Percentiles rank a stretch among this genome's conserved stretches.
phyloP scores from a whole-genome alignment of 2,329 filamentous ascomycete genomes.

The Exserohilum turcica region DNA sequence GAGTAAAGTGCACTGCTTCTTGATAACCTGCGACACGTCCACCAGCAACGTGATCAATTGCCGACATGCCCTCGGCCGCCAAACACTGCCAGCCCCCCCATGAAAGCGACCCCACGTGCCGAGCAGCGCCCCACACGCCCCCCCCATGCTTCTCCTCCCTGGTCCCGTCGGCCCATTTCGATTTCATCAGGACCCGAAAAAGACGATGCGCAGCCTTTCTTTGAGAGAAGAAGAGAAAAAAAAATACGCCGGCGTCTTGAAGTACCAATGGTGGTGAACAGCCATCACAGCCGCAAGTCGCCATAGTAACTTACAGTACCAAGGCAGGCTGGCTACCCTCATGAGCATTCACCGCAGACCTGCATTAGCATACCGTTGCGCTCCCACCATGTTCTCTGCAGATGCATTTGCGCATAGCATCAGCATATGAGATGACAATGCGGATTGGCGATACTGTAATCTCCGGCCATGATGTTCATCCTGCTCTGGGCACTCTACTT shows the following conservation, averaged over 20 bases:
- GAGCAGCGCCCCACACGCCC: constrained; percentile 23
- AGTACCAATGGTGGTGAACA: neutral
- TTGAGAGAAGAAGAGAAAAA: too few species aligned
- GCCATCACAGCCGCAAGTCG: too few species aligned
- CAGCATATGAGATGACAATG: too few species aligned
- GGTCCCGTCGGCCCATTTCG: neutral
- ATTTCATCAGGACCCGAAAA: neutral
- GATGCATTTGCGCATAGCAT: neutral
- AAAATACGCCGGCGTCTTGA: neutral
- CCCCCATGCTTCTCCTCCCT: constrained; percentile 1
- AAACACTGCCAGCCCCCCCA: constrained; percentile 13
- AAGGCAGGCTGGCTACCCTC: too few species aligned
- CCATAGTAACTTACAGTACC: neutral
- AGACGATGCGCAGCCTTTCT: neutral
- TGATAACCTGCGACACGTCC: constrained; percentile 20
- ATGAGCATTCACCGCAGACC: neutral
- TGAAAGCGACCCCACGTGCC: constrained; percentile 13
- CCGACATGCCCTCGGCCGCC: constrained; percentile 31
- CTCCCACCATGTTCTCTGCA: neutral
- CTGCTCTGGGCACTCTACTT: too few species aligned
- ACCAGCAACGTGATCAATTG: constrained; percentile 34
- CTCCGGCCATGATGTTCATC: too few species aligned
- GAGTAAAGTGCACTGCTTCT: constrained; percentile 8
- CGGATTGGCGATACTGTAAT: too few species aligned
- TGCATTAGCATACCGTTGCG: neutral